Base-by-base conservation (phyloP, 2,329 filamentous ascomycete genomes). In the Fusarium anthophilum region DNA sequence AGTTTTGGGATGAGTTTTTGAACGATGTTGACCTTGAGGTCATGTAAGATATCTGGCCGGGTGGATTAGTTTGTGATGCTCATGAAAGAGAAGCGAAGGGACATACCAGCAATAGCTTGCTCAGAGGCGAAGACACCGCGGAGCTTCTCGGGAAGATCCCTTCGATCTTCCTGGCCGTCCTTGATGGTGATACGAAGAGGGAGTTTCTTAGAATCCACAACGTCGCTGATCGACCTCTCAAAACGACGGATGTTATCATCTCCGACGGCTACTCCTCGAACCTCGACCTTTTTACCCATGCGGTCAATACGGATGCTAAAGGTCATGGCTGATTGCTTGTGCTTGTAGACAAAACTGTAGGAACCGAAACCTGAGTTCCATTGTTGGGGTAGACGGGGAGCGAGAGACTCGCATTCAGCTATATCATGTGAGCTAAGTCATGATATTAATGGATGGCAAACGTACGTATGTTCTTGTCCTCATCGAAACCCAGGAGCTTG, bases 331-430 rank as follows among this genome's bases (percentile, higher is more conserved):
- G 94, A 97, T 80, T 97, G 94, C 30, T 90, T 87, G 82, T 98
- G 95, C 8, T 91, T 90, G 84, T 98, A 98, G 72, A 95, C 90
- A 82, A 98, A 98, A 63, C 92, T 90, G 80, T 94, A 92, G 20
- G 91, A 91, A 70, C 90, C 90, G 66, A 88, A 88, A 26, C 89
- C 89, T 18, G 90, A 86, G 82, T 98, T 98, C 96, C 96, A 98
- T 83, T 91, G 89, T 22, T 88, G 66, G 0, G 94, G 94, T 6
- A 98, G 87, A 38, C 91, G 87, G 14, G 89, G 90, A 15, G 90
- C 87, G 51, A 90, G 83, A 53, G 86, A 81, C 63, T 88, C 84
- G 78, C 90, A 90, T 79, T 89, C 85, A 37, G 75, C 76, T 81
- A 41, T 44, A 48, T 7, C 30, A 30, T 62, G 75, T 73, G 14